These are phyloP conservation scores for Quercus agrifolia DNA, from an alignment of 306 rosid species.

Conservation along the genomic window DNA sequence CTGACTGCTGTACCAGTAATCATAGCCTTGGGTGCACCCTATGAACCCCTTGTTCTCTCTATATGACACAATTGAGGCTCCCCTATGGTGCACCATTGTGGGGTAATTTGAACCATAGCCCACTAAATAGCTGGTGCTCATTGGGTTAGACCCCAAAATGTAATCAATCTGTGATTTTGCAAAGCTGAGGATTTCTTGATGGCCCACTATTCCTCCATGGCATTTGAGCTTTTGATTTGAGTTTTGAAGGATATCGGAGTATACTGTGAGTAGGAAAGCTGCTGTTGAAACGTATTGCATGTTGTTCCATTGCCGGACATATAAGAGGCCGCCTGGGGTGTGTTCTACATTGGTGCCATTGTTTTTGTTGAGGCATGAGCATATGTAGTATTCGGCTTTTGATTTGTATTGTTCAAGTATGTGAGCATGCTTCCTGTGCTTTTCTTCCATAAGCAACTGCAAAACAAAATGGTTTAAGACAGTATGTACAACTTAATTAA, in stretches of 20 bases:
- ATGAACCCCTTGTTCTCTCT: conserved; percentile 83
- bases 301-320: conserved; percentile 89
- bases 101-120: conserved; percentile 77
- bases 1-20: conserved; percentile 59
- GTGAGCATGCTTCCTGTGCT: conserved; percentile 42
- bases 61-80: conserved; percentile 77
- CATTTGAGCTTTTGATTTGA: conserved; percentile 58
- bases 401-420: conserved; percentile 56
- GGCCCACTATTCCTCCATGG: conserved; percentile 33
- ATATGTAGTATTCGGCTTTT: conserved; percentile 82
- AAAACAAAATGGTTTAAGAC: neutral
- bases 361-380: conserved; percentile 89
- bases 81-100: conserved; percentile 82
- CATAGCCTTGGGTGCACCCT: conserved; percentile 98
- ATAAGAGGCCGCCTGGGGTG: conserved; percentile 81
- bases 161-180: conserved; percentile 82
- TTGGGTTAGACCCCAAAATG: conserved; percentile 81
- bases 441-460: conserved; percentile 64
- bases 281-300: conserved; percentile 96
- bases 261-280: conserved; percentile 67
- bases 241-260: conserved; percentile 59
- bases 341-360: conserved; percentile 52
- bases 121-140: conserved; percentile 87
- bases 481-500: neutral
- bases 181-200: conserved; percentile 43